Conservation (phyloP, 2,329 filamentous ascomycete species). For the Claviceps sp. region DNA sequence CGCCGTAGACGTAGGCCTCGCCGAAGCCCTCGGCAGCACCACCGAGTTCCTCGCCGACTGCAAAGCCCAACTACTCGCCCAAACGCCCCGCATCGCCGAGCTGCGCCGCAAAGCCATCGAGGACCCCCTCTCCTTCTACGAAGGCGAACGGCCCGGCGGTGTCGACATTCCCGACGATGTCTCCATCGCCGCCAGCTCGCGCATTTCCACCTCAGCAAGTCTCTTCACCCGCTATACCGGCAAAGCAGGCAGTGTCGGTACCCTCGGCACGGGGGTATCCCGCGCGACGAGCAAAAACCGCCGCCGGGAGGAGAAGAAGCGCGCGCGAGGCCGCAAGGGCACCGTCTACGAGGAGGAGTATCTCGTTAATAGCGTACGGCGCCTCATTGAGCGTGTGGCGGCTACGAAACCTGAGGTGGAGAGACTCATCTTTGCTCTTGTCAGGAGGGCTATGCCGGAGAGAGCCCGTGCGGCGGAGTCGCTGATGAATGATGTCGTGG, state of each 20-base stretch:
- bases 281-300: conserved; percentile 80
- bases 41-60: conserved; percentile 92
- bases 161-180: conserved; percentile 80
- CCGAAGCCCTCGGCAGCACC: conserved; percentile 66
- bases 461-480: conserved; percentile 65
- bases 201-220: conserved; percentile 68
- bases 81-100: conserved; percentile 75
- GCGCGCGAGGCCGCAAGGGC: conserved; percentile 86
- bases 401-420: conserved; percentile 57
- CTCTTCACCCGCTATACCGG: conserved; percentile 90
- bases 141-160: conserved; percentile 54
- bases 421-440: conserved; percentile 61
- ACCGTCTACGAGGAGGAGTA: conserved; percentile 98
- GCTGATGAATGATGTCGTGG: conserved; percentile 61
- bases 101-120: conserved; percentile 67
- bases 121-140: conserved; percentile 81
- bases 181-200: conserved; percentile 70
- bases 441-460: conserved; percentile 76
- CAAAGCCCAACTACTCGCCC: conserved; percentile 68
- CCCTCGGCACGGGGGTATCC: conserved; percentile 58
- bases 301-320: conserved; percentile 83
- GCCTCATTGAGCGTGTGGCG: conserved; percentile 74
- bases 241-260: conserved; percentile 47
- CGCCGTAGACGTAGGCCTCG: conserved; percentile 65
- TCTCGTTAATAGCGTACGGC: conserved; percentile 71